Base-by-base conservation (phyloP, 2,329 filamentous ascomycete species). In the Fusarium sp. region DNA sequence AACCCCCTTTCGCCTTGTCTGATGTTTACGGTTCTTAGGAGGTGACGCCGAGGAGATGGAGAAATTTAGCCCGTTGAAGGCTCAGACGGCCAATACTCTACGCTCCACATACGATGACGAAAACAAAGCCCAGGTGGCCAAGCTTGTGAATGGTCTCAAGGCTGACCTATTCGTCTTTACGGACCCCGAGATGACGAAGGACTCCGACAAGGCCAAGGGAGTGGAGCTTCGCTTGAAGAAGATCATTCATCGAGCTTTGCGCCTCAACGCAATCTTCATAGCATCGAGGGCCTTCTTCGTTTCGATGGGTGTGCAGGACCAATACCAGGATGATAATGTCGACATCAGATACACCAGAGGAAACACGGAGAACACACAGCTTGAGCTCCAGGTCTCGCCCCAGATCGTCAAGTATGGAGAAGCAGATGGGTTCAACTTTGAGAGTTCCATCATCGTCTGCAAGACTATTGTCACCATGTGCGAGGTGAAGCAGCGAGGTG, bases 271-370 rank as follows among this genome's bases (percentile, higher is more conserved):
- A 5, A 35, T 22, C 3, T 68, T 75, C 22, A 20, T 75, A 41
- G 62, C 56, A 24, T 75, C 73, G 5, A 67, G 41, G 18, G 73
- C 73, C 1, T 73, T 76, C 29, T 75, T 65, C 18, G 10, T 74
- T 4, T 41, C 48, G 4, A 59, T 24, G 37, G 31, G 31, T 33
- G 5, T 54, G 16, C 10, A 11, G 0, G 7, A 41, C 3, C 37
- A 71, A 3, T 35, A 35, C 31, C 27, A 64, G n/a, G 27, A 60
- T 8, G 63, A 65, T 2, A 9, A 60, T 18, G 8, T 71, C n/a
- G 58, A 68, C 11, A 16, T 75, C 11, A 27, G 24, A 24, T 16
- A 14, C 22, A 54, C 13, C 2, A 16, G 39, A 29, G 73, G 73
- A 14, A 11, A 66, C 3, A 5, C 6, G 9, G n/a, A 4, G 62